Conservation (phyloP, 2,329 filamentous ascomycete genomes). For the Drechslera avenae region DNA sequence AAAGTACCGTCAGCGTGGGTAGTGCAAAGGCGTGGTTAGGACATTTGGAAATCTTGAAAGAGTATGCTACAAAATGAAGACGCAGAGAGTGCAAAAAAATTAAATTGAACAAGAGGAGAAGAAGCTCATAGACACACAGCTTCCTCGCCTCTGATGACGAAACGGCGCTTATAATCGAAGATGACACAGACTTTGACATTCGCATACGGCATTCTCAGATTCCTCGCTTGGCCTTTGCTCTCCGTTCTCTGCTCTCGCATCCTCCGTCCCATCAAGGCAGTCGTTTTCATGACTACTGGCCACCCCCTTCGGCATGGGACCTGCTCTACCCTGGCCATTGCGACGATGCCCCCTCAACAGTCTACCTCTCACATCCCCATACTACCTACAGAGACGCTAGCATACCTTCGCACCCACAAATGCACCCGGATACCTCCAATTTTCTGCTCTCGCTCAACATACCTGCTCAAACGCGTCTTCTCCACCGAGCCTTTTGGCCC, state of each 20-base stretch:
- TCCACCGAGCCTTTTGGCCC: conserved; percentile 44
- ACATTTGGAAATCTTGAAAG: conserved; percentile 47
- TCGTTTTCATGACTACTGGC: conserved; percentile 36
- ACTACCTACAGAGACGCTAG: conserved; percentile 38
- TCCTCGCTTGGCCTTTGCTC: conserved; percentile 24
- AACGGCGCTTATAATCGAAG: conserved; percentile 37
- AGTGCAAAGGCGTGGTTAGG: conserved; percentile 51
- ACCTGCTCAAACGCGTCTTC: conserved; percentile 33
- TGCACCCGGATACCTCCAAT: conserved; percentile 35
- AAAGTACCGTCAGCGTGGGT: conserved; percentile 41
- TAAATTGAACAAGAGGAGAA: neutral
- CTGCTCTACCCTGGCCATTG: conserved; percentile 51
- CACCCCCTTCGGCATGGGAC: conserved; percentile 39
- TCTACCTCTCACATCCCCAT: conserved; percentile 23
- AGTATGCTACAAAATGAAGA: conserved; percentile 20
- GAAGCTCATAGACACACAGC: neutral
- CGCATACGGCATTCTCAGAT: conserved; percentile 24
- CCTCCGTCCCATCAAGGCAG: no score
- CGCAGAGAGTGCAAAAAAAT: neutral
- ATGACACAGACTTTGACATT: conserved; percentile 36
- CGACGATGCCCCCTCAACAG: conserved; percentile 40
- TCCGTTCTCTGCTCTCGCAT: conserved; percentile 24
- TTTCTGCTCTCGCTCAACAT: conserved; percentile 37
- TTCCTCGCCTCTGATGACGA: conserved; percentile 24
- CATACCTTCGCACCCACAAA: conserved; percentile 24